Conservation (phyloP, 2,329 filamentous ascomycete genomes). For the Sporothrix protearum region DNA sequence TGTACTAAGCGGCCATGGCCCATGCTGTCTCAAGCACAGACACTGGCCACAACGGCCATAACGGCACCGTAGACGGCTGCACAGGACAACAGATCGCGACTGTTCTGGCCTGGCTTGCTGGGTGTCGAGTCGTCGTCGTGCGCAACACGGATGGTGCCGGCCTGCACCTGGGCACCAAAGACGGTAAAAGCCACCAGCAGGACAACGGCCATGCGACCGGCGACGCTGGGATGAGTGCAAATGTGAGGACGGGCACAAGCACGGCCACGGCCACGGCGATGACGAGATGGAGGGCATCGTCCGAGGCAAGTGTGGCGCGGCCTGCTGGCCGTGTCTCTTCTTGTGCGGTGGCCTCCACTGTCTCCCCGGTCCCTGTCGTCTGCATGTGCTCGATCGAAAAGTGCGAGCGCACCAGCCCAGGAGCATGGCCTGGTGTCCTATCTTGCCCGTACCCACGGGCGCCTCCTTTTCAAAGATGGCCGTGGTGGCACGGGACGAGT, state of each 20-base stretch:
- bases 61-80: slow-evolving; percentile 24
- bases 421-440: background rate
- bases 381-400: background rate
- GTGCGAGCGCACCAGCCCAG: background rate
- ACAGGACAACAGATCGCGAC: slow-evolving; percentile 23
- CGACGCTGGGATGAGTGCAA: slow-evolving; percentile 54
- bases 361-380: background rate
- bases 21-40: background rate
- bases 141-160: slow-evolving; percentile 6
- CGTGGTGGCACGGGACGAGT: slow-evolving; percentile 7
- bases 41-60: slow-evolving; percentile 26
- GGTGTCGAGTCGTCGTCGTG: background rate
- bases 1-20: too few relatives aligned
- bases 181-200: slow-evolving; percentile 50
- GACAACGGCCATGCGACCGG: slow-evolving; percentile 56
- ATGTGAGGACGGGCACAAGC: slow-evolving; percentile 56
- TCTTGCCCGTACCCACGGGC: background rate
- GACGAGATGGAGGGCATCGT: slow-evolving; percentile 36
- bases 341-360: too few relatives aligned
- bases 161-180: slow-evolving; percentile 21
- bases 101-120: background rate
- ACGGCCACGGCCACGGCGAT: slow-evolving; percentile 49
- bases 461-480: slow-evolving; percentile 15
- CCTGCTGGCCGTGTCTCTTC: background rate
- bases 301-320: background rate